phyloP scores from a whole-genome alignment of 2,329 filamentous ascomycete species.

The Xylaria sp. region DNA sequence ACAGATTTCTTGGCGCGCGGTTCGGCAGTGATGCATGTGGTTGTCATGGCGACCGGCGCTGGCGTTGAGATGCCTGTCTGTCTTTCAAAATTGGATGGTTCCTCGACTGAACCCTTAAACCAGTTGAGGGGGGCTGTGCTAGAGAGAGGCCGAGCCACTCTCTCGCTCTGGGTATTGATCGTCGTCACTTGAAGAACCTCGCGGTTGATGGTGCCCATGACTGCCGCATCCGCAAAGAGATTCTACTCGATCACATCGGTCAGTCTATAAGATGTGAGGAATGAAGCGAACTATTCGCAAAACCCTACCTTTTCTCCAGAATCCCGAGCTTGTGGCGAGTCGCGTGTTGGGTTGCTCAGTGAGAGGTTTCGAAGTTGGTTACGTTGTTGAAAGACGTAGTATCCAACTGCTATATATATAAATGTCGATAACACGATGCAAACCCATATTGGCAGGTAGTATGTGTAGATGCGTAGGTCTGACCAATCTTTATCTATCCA shows the following conservation, averaged over 20 bases:
- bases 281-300: neutral
- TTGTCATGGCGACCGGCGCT: slow-evolving; percentile 34
- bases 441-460: slow-evolving; percentile 66
- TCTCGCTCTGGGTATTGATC: slow-evolving; percentile 36
- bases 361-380: slow-evolving; percentile 58
- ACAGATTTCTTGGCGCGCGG: slow-evolving; percentile 26
- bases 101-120: slow-evolving; percentile 39
- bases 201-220: slow-evolving; percentile 42
- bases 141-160: slow-evolving; percentile 21
- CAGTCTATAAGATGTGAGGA: neutral
- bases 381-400: slow-evolving; percentile 63
- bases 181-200: slow-evolving; percentile 42
- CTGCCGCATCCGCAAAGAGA: slow-evolving; percentile 40
- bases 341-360: slow-evolving; percentile 47
- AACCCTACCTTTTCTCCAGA: slow-evolving; percentile 42
- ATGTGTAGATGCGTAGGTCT: slow-evolving; percentile 63
- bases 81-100: slow-evolving; percentile 16
- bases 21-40: slow-evolving; percentile 42
- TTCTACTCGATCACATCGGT: slow-evolving; percentile 29
- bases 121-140: slow-evolving; percentile 33
- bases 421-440: slow-evolving; percentile 61
- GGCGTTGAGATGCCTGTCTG: slow-evolving; percentile 16
- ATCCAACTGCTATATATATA: slow-evolving; percentile 64
- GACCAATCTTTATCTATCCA: slow-evolving; percentile 64
- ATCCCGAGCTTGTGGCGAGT: slow-evolving; percentile 34